Evolutionary conservation across 1,139 yeast species (phyloP).

Genomic region (Kluyveromyces sp.): DNA sequence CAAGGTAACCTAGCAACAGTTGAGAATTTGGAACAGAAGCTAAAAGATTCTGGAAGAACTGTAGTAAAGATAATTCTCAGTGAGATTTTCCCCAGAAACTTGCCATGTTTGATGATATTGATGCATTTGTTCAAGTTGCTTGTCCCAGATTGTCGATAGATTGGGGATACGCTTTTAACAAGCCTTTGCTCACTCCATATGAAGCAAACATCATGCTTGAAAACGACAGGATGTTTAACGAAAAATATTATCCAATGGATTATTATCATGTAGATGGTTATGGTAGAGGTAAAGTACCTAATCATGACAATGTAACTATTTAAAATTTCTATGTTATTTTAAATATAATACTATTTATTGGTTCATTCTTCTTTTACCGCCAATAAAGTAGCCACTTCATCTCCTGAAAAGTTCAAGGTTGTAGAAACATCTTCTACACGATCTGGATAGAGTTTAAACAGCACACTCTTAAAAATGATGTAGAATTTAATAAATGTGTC

Average conservation of each 20-base stretch:
- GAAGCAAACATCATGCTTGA: constrained; percentile 89
- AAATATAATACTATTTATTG: not conserved
- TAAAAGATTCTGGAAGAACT: constrained; percentile 48
- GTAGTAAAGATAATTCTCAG: constrained; percentile 80
- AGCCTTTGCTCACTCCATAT: constrained; percentile 89
- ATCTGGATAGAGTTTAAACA: constrained; percentile 31
- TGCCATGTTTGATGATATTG: constrained; percentile 90
- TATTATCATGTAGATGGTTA: constrained; percentile 86
- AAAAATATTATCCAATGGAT: constrained; percentile 85
- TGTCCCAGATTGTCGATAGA: constrained; percentile 95
- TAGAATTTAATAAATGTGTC: constrained; percentile 47
- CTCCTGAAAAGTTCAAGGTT: constrained; percentile 31
- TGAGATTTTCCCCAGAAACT: constrained; percentile 85
- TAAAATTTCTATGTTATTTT: not conserved
- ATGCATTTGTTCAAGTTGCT: constrained; percentile 95
- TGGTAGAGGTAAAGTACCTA: constrained; percentile 77
- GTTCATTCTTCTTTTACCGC: constrained; percentile 42
- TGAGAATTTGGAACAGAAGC: constrained; percentile 48
- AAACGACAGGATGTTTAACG: constrained; percentile 60
- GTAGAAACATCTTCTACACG: constrained; percentile 18
- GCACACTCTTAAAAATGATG: constrained; percentile 41
- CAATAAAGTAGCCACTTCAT: constrained; percentile 55
- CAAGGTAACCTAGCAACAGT: constrained; percentile 86
- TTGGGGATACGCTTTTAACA: constrained; percentile 97
- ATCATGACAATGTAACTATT: constrained; percentile 19